Percentiles rank a stretch among this genome's conserved stretches.
Evolutionary conservation across 495 filamentous ascomycete genomes (phyloP).

Genomic region (Rhypophila decipiens): DNA sequence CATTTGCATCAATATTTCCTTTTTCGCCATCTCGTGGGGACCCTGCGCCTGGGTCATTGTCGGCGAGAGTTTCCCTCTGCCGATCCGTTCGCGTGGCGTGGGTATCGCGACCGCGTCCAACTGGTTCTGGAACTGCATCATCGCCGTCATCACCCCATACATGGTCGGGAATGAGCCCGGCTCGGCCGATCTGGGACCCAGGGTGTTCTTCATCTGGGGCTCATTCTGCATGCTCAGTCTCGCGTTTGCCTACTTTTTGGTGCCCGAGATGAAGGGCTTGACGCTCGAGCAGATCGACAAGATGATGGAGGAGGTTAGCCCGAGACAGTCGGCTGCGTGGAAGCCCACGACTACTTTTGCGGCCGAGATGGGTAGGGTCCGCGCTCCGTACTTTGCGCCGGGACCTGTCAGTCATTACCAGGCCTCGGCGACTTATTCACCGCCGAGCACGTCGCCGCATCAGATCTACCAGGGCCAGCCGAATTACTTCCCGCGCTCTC

Average conservation of each 20-base stretch:
- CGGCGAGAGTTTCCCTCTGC: conserved; percentile 79
- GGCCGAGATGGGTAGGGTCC: conserved; percentile 27
- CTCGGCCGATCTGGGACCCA: conserved; percentile 62
- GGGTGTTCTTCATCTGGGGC: conserved; percentile 76
- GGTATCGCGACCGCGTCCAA: conserved; percentile 74
- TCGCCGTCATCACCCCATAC: conserved; percentile 68
- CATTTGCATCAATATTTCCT: conserved; percentile 79
- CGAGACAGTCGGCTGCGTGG: conserved; percentile 61
- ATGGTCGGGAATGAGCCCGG: conserved; percentile 58
- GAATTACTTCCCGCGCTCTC: neutral
- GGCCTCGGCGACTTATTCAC: neutral
- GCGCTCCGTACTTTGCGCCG: neutral
- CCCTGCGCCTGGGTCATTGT: conserved; percentile 75
- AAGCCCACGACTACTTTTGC: conserved; percentile 64
- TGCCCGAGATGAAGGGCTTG: conserved; percentile 81
- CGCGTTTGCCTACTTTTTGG: conserved; percentile 68
- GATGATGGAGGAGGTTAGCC: conserved; percentile 77
- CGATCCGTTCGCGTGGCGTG: conserved; percentile 74
- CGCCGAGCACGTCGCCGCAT: too few relatives aligned
- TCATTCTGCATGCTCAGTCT: conserved; percentile 55
- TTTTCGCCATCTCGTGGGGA: conserved; percentile 74
- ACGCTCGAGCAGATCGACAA: conserved; percentile 82
- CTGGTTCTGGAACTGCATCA: conserved; percentile 81
- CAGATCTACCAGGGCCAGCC: neutral
- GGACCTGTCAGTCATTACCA: neutral